Evolutionary conservation across 257 asterid species (phyloP).

Genomic region (Solanum dulcamara): DNA sequence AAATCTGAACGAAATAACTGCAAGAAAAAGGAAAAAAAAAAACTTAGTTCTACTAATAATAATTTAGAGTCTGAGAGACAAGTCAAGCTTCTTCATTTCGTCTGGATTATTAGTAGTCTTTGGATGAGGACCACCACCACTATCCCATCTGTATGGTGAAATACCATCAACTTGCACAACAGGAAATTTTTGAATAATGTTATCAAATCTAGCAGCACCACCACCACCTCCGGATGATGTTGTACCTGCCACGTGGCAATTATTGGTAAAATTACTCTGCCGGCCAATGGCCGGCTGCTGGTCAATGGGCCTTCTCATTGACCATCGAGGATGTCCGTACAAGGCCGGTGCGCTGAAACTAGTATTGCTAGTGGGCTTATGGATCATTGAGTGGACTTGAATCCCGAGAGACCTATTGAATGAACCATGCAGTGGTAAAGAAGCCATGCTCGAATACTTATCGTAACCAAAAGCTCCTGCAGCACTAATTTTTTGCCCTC

Average conservation of each 20-base stretch:
- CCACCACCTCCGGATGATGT: slow-evolving; percentile 32
- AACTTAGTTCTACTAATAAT: background rate
- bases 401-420: slow-evolving; percentile 45
- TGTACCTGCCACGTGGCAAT: background rate
- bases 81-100: slow-evolving; percentile 55
- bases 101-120: slow-evolving; percentile 25
- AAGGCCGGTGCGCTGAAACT: background rate
- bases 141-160: slow-evolving; percentile 32
- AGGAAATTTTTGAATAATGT: slow-evolving; percentile 21
- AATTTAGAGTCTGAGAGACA: slow-evolving; percentile 59
- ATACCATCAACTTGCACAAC: slow-evolving; percentile 18
- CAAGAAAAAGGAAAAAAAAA: background rate
- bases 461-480: background rate
- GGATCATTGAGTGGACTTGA: slow-evolving; percentile 63
- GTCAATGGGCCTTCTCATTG: slow-evolving; percentile 24
- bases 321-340: slow-evolving; percentile 34
- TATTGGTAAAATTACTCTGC: slow-evolving; percentile 14
- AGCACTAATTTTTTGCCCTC: slow-evolving; percentile 16
- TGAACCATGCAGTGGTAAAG: slow-evolving; percentile 61
- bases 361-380: slow-evolving; percentile 29
- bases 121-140: slow-evolving; percentile 5
- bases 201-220: slow-evolving; percentile 42
- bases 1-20: background rate
- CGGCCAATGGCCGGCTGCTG: slow-evolving; percentile 46
- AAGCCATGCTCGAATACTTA: slow-evolving; percentile 42